phyloP scores from a whole-genome alignment of 176 grass and related monocot species.

The Neostapfia colusana region DNA sequence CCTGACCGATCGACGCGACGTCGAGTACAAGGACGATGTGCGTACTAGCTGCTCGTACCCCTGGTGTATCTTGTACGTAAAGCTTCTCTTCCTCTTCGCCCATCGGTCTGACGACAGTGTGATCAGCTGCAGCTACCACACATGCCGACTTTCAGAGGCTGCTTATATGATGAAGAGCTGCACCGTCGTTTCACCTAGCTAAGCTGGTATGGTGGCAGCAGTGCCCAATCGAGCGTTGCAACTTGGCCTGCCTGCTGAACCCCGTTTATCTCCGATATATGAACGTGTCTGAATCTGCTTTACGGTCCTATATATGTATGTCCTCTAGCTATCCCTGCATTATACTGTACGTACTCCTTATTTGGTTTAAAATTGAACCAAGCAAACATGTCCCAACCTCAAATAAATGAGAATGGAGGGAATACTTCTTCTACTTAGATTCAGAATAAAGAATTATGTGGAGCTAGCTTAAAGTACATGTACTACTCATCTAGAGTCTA shows the following conservation, averaged over 20 bases:
- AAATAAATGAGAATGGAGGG: too few species aligned
- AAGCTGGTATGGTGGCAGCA: not conserved
- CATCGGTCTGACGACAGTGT: not conserved
- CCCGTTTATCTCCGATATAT: slow-evolving; percentile 18
- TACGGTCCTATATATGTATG: slow-evolving; percentile 15
- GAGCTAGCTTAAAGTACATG: slow-evolving; percentile 27
- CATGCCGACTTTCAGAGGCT: slow-evolving; percentile 37
- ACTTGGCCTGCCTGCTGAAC: slow-evolving; percentile 25
- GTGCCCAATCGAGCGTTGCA: slow-evolving; percentile 31
- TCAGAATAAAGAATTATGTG: slow-evolving; percentile 29
- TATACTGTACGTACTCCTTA: slow-evolving; percentile 2
- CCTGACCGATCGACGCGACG: slow-evolving; percentile 26
- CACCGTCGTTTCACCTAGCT: slow-evolving; percentile 1
- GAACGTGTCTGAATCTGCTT: slow-evolving; percentile 16
- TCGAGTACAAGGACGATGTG: slow-evolving; percentile 29
- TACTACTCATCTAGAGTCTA: not conserved
- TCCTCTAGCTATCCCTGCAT: not conserved
- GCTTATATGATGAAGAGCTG: too few species aligned
- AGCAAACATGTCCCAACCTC: too few species aligned
- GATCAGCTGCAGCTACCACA: not conserved
- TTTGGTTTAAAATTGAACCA: too few species aligned
- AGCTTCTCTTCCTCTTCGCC: slow-evolving; percentile 26
- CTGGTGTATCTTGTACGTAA: slow-evolving; percentile 61
- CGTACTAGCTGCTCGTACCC: slow-evolving; percentile 23
- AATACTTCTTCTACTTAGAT: slow-evolving; percentile 11